Percentiles rank a stretch among this genome's conserved stretches.
Conservation (phyloP, 768 basidiomycete species). For the Phlegmacium glaucopus region DNA sequence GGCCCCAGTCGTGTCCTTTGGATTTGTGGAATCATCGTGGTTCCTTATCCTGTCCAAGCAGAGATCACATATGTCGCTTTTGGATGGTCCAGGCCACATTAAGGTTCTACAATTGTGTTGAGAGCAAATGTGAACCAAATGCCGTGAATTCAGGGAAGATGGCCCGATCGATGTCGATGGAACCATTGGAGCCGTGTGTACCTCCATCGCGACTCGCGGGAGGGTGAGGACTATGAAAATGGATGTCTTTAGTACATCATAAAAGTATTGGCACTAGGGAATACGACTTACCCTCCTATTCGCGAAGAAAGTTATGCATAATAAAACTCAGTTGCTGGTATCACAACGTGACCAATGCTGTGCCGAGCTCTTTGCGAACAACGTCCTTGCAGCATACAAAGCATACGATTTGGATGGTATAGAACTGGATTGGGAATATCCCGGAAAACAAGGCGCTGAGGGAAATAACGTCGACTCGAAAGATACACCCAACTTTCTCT, state of each 20-base stretch:
- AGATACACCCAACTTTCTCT: conserved; percentile 75
- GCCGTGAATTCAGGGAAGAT: background rate
- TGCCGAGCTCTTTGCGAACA: conserved; percentile 62
- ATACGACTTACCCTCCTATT: no score
- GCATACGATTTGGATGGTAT: conserved; percentile 76
- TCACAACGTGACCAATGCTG: no score
- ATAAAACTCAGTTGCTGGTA: no score
- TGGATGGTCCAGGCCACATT: conserved; percentile 4
- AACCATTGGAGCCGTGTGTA: background rate
- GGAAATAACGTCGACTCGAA: conserved; percentile 54
- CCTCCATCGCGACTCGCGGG: conserved; percentile 3
- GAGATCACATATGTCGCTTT: conserved; percentile 10
- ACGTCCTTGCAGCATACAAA: conserved; percentile 56
- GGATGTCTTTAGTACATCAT: no score
- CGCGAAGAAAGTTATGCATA: background rate
- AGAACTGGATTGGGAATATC: conserved; percentile 98
- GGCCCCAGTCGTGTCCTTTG: background rate
- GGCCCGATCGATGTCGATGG: background rate
- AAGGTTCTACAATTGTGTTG: conserved; percentile 6
- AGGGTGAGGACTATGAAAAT: no score
- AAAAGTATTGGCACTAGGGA: no score
- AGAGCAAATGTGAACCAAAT: conserved; percentile 5
- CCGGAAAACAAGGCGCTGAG: conserved; percentile 55
- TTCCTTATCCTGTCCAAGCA: conserved; percentile 6
- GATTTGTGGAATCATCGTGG: background rate